These are phyloP conservation scores for Kwoniella botswanensis DNA, from an alignment of 768 basidiomycete species.

Conservation along the genomic window DNA sequence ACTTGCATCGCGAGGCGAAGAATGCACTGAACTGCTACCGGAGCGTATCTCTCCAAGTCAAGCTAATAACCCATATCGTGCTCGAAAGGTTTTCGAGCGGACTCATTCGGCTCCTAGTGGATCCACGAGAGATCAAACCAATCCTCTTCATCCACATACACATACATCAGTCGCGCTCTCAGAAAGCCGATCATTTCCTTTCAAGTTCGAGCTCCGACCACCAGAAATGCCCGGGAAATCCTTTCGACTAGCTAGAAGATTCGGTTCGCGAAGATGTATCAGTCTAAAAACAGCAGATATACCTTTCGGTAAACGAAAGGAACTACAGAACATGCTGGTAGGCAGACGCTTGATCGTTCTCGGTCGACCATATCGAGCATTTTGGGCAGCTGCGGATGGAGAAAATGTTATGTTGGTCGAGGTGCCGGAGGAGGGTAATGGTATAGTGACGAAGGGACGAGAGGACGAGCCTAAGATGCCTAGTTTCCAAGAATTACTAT, in stretches of 20 bases:
- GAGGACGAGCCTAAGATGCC: constrained; percentile 20
- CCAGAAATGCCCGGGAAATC: constrained; percentile 46
- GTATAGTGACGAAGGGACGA: constrained; percentile 1
- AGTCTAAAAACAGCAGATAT: constrained; percentile 30
- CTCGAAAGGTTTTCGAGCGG: not conserved
- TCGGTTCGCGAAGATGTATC: constrained; percentile 43
- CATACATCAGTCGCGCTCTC: not conserved
- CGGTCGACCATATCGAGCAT: constrained; percentile 40
- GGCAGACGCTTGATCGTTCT: constrained; percentile 41
- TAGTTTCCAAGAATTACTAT: constrained; percentile 23
- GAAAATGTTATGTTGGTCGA: constrained; percentile 37
- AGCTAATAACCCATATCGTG: not conserved
- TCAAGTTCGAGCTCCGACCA: constrained; percentile 18
- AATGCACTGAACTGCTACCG: not conserved
- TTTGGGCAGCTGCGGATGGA: constrained; percentile 37
- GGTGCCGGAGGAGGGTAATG: constrained; percentile 19
- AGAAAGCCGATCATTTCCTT: constrained; percentile 3
- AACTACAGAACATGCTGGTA: constrained; percentile 27
- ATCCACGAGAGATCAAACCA: constrained; percentile 1
- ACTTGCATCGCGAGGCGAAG: not conserved
- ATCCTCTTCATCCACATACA: not conserved
- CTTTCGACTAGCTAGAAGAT: constrained; percentile 39
- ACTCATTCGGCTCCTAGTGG: not conserved
- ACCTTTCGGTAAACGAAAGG: not conserved
- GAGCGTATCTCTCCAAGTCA: not conserved